Evolutionary conservation across 2,329 filamentous ascomycete species (phyloP), one percentile per base, ranked within the genome.

Genomic region (Plectosphaerella plurivora): DNA sequence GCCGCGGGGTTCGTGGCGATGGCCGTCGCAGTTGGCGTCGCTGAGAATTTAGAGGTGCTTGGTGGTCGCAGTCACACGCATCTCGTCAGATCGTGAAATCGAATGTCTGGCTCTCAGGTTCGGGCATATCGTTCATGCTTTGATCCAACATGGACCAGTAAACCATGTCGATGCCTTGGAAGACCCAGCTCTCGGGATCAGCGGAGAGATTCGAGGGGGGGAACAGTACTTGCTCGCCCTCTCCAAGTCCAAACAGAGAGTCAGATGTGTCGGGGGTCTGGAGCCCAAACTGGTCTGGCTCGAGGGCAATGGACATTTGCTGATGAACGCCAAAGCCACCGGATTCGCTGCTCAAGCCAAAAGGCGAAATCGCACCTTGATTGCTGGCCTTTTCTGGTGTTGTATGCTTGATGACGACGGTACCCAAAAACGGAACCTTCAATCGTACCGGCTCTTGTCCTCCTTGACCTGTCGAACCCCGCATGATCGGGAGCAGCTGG

Each of bases 341-440:
- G 14, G 42, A 24, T 18, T 45, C 28, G 28, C 28, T 12, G 8
- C 8, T 12, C 28, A 33, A 10, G 28, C 11, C 11, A 12, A 33
- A 12, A 33, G 28, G 7, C 8, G 28, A 33, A 3, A 12, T 8
- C 11, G 37, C 3, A n/a, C 10, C 16, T 14, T n/a, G 37, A n/a
- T 5, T 22, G 33, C 41, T 35, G n/a, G 25, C 42, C 9, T 44
- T 33, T 22, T 51, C 51, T 18, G 36, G 45, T 5, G 47, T 46
- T 9, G 46, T 45, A 14, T 37, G 51, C 7, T 52, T 70, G 56
- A 78, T 74, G 53, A 71, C 75, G 42, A 78, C 67, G 1, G 71
- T 75, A 22, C 75, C 75, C 3, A 78, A 62, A 54, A 75, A 77
- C 0, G 75, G 75, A 3, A 78, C 68, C 37, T 69, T 70, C 7